Percentiles rank a stretch among this genome's conserved stretches.
These are phyloP conservation scores for Pseudogymnoascus sp. DNA, from an alignment of 2,329 filamentous ascomycete genomes.

Conservation along the genomic window DNA sequence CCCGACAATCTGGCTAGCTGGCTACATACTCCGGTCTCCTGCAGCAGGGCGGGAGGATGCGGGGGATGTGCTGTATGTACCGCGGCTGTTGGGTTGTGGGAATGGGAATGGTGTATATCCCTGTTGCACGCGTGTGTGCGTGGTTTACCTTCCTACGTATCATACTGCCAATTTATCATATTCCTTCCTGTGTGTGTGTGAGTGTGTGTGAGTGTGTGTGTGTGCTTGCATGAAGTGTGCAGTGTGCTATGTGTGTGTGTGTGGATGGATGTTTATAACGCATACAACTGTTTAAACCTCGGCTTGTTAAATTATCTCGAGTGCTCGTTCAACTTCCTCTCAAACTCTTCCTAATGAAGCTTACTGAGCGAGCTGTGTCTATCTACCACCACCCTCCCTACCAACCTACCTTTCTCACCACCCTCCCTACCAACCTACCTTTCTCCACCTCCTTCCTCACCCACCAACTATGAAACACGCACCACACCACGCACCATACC, in stretches of 20 bases:
- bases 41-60: not conserved
- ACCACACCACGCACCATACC: not conserved
- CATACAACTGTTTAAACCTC: not conserved
- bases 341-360: not conserved
- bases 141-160: too few relatives aligned
- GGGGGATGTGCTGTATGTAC: not conserved
- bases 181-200: not conserved
- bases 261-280: not conserved
- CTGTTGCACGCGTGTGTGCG: too few relatives aligned
- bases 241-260: not conserved
- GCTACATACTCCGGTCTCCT: not conserved
- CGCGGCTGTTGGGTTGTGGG: not conserved
- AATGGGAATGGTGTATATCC: too few relatives aligned
- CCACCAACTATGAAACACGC: not conserved
- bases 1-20: conserved; percentile 9
- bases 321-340: not conserved
- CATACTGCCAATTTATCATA: not conserved
- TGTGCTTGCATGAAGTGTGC: not conserved
- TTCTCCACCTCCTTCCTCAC: not conserved
- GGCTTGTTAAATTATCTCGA: not conserved
- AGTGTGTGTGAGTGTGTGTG: too few relatives aligned
- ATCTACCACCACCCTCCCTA: not conserved
- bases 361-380: not conserved
- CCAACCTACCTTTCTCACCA: not conserved
- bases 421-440: not conserved